Evolutionary conservation across 352 stramenopile genomes (phyloP), one percentile per base, ranked within the genome.

Genomic region (Phytophthora ohioensis): DNA sequence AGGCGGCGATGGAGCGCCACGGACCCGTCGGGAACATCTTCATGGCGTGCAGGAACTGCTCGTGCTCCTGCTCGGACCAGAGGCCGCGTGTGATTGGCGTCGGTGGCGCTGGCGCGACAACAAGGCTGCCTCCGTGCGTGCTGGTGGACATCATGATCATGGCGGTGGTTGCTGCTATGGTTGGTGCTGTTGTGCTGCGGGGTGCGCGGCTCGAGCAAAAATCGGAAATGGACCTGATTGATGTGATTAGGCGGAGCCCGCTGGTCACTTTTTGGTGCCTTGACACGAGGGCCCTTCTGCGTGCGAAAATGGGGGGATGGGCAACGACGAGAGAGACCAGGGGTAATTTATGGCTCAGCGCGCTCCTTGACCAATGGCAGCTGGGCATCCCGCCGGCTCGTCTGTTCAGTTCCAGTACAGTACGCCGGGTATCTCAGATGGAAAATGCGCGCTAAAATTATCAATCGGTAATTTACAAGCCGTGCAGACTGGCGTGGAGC

Each of bases 21-120:
- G 86, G 85, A 17, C 86, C 85, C 30, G 81, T 83, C 6, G 85
- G 85, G 58, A 90, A 94, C 56, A 89, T 79, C 69, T 95, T 91
- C 81, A 95, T 91, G 49, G 82, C 88, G 27, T 93, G 75, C 63
- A 95, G 75, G 72, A 95, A 95, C 45, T 87, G 81, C 63, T 93
- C 85, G 68, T 95, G 88, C 52, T 95, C 88, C 57, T 81, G 63
- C 49, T 88, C 79, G 8, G 82, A 91, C 88, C 88, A 95, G 48
- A 92, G 80, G 21, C 86, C 86, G 57, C 82, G 80, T 17, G 81
- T 88, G 49, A 91, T 79, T 27, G 78, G 68, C 31, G 77, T 71
- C 15, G 63, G 30, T 1, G 75, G 70, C 7, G 66, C 63, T 17
- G 73, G 67, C 30, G 67, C 45, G 9, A 72, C 58, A 17, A 54